These are phyloP conservation scores for Rauvolfia tetraphylla DNA, from an alignment of 257 asterid genomes.

Conservation along the genomic window DNA sequence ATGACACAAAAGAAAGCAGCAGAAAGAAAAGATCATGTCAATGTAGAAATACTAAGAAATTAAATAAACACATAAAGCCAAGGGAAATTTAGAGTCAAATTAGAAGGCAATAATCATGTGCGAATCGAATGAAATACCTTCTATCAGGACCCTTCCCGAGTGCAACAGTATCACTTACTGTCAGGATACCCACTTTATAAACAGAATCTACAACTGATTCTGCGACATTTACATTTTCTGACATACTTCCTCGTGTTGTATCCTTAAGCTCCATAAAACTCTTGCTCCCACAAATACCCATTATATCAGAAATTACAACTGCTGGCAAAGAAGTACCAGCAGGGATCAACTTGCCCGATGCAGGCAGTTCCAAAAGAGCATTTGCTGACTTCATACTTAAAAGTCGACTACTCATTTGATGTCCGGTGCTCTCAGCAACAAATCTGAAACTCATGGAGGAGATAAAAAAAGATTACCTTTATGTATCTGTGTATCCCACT, in stretches of 20 bases:
- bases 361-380: conserved; percentile 78
- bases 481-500: background rate
- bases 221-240: conserved; percentile 20
- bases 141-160: conserved; percentile 75
- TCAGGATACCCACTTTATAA: conserved; percentile 72
- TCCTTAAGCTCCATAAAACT: conserved; percentile 25
- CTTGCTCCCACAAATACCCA: conserved; percentile 36
- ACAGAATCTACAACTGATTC: conserved; percentile 34
- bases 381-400: conserved; percentile 93
- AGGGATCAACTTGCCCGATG: conserved; percentile 54
- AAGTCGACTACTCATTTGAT: conserved; percentile 85
- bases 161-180: conserved; percentile 93
- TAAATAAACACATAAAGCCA: background rate
- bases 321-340: conserved; percentile 67
- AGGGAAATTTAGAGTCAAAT: background rate
- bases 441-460: conserved; percentile 49
- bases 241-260: conserved; percentile 24
- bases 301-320: conserved; percentile 61
- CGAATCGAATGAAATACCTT: conserved; percentile 42
- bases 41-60: background rate
- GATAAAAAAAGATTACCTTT: conserved; percentile 3
- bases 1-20: background rate
- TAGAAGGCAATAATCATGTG: background rate
- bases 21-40: background rate
- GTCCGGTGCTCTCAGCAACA: conserved; percentile 93